Conservation (phyloP, 192 early-diverging fungal genomes). For the Backusella parvicylindrica region DNA sequence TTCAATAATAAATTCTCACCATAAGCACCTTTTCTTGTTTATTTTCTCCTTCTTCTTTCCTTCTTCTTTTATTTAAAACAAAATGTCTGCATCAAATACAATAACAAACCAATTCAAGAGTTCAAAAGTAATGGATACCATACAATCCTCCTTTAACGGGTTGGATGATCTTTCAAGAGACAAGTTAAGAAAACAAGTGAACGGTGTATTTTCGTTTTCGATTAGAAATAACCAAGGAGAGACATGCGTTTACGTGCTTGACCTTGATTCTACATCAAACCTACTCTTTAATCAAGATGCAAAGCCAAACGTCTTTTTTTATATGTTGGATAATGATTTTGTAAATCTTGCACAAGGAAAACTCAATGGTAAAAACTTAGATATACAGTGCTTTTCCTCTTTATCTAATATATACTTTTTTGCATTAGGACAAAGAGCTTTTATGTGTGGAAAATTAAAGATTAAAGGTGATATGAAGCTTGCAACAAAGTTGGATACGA, state of each 20-base stretch:
- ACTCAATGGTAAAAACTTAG: not conserved
- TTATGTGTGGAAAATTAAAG: not conserved
- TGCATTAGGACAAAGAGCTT: not conserved
- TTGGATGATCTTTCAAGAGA: not conserved
- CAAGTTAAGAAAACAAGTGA: not conserved
- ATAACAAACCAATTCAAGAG: not conserved
- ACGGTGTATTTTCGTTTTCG: not conserved
- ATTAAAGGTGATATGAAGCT: not conserved
- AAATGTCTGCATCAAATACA: not conserved
- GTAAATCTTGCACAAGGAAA: not conserved
- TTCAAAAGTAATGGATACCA: not conserved
- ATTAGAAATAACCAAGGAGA: not conserved
- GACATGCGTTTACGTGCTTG: not conserved
- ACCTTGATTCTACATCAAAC: not conserved
- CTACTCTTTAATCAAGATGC: not conserved
- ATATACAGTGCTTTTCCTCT: not conserved
- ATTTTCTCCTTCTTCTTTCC: not conserved
- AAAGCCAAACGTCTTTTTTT: not conserved
- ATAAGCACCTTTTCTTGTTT: not conserved
- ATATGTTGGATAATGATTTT: not conserved
- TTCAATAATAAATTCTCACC: not conserved
- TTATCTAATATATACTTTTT: not conserved
- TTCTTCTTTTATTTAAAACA: not conserved
- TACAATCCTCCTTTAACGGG: not conserved
- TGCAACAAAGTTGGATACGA: not conserved